Base-by-base conservation (phyloP, 2,329 filamentous ascomycete genomes). In the Zalaria obscura region DNA sequence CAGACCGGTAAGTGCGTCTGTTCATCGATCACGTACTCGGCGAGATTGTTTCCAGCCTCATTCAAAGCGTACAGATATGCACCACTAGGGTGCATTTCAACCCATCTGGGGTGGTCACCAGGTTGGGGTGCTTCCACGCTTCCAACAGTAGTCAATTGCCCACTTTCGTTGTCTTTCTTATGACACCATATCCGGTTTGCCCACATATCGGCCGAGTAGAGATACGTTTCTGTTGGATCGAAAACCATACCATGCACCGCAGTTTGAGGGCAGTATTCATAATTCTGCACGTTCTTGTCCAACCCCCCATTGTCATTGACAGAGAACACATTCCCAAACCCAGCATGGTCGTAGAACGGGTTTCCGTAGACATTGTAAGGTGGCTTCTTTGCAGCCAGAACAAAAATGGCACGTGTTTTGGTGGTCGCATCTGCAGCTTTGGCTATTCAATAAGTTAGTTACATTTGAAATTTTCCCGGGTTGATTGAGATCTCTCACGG, bases 381-480 rank as follows among this genome's bases (percentile, higher is more conserved):
- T 1, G 84, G 72, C 53, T 84, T 74, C 51, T 78, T 73, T 25
- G 84, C 83, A 27, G 86, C 81, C 39, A 93, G 76, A 44, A 89
- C 73, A 67, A 93, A 93, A 61, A 93, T 93, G 53, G 86, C 86
- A 47, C 86, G 78, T 4, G 86, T 93, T 62, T 87, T 88, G 45
- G 83, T 85, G 40, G 80, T 73, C 45, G 73, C 59, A 48, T 75
- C 75, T 50, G 76, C 70, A 39, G 86, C 84, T 52, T 71, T 69
- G 45, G 78, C 29, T 32, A n/a, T n/a, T 18, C 18, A 18, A 18
- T 18, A 2, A 18, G 18, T 18, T 18, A 18, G 18, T 18, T 18
- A 18, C 18, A 18, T 18, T 18, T 18, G 18, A 18, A 18, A 18
- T 18, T 18, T 18, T 2, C 18, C 18, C 18, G 18, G 18, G 18